phyloP scores from a whole-genome alignment of 352 stramenopile genomes.

The Thalassiosira livingstoniorum region DNA sequence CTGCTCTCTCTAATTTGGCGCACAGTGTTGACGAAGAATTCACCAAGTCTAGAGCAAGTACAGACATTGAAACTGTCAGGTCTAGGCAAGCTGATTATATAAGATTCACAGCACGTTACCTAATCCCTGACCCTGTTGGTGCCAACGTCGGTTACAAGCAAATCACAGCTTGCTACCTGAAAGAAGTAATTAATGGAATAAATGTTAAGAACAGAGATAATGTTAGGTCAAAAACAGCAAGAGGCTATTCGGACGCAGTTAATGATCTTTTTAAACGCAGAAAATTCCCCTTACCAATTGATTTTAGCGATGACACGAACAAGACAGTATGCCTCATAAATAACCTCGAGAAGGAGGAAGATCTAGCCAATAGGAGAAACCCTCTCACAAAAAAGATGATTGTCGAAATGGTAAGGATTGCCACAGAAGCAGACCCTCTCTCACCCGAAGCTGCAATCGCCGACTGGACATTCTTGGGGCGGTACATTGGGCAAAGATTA shows the following conservation, averaged over 20 bases:
- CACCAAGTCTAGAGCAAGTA: slow-evolving; percentile 16
- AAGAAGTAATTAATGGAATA: slow-evolving; percentile 16
- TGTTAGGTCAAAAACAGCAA: slow-evolving; percentile 1
- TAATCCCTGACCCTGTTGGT: slow-evolving; percentile 19
- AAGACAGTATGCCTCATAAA: slow-evolving; percentile 4
- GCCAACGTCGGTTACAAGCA: not conserved
- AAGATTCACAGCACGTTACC: not conserved
- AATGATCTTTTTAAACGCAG: slow-evolving; percentile 19
- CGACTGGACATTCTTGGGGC: not conserved
- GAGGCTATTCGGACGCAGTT: slow-evolving; percentile 5
- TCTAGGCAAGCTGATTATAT: slow-evolving; percentile 40
- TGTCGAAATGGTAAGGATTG: slow-evolving; percentile 2
- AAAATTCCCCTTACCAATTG: slow-evolving; percentile 6
- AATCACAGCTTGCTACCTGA: slow-evolving; percentile 6
- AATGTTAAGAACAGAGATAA: slow-evolving; percentile 8
- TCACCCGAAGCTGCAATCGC: not conserved
- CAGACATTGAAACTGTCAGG: not conserved
- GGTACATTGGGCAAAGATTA: not conserved
- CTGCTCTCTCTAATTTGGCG: slow-evolving; percentile 27
- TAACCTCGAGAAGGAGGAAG: slow-evolving; percentile 17
- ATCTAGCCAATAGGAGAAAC: slow-evolving; percentile 14
- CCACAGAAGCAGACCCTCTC: not conserved
- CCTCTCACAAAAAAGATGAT: slow-evolving; percentile 12
- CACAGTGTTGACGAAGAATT: slow-evolving; percentile 27
- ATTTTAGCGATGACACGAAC: slow-evolving; percentile 12